phyloP scores from a whole-genome alignment of 2,329 filamentous ascomycete species.

The Cyphellophora europaea region DNA sequence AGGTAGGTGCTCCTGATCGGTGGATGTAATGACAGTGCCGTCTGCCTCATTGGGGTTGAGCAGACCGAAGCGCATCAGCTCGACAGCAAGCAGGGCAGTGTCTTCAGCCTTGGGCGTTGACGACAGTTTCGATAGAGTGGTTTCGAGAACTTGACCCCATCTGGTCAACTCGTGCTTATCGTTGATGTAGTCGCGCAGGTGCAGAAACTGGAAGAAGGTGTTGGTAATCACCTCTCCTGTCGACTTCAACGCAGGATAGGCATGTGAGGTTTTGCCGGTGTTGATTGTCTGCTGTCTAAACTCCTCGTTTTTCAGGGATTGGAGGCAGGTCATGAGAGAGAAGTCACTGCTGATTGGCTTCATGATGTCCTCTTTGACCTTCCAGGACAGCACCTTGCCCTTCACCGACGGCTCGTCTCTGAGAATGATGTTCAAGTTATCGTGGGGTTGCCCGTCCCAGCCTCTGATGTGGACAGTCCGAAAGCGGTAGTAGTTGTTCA shows the following conservation, averaged over 20 bases:
- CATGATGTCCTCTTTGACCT: constrained; percentile 47
- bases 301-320: constrained; percentile 57
- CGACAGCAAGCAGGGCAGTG: constrained; percentile 71
- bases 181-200: constrained; percentile 78
- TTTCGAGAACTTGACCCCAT: constrained; percentile 73
- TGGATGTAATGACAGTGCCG: constrained; percentile 15
- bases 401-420: constrained; percentile 44
- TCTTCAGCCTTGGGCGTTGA: constrained; percentile 58
- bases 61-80: constrained; percentile 70
- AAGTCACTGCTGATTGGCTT: constrained; percentile 4
- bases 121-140: constrained; percentile 55
- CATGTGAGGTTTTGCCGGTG: constrained; percentile 7
- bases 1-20: constrained; percentile 55
- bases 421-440: constrained; percentile 57
- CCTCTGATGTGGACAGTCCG: constrained; percentile 68
- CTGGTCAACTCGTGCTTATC: constrained; percentile 66
- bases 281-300: constrained; percentile 62
- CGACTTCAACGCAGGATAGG: constrained; percentile 34
- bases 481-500: constrained; percentile 75
- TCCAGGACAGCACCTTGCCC: constrained; percentile 57
- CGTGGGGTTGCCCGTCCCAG: constrained; percentile 71
- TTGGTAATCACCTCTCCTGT: constrained; percentile 66
- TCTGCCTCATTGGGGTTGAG: constrained; percentile 62
- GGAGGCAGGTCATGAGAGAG: constrained; percentile 31
- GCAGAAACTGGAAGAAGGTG: constrained; percentile 78